Conservation (phyloP, 2,329 filamentous ascomycete genomes). For the Aspergillus sp. region DNA sequence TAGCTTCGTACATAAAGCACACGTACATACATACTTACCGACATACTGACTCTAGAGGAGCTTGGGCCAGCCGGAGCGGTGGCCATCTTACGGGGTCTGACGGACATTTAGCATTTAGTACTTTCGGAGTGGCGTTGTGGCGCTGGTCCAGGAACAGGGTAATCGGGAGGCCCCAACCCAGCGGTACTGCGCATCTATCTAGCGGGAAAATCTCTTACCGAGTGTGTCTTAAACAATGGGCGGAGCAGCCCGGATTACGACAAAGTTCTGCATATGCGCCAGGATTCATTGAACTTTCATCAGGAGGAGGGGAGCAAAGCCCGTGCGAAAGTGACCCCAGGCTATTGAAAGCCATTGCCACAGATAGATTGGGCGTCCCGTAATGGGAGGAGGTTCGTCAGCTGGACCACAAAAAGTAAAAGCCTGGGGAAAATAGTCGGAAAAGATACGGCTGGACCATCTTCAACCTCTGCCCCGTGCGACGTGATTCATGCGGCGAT, state of each 20-base stretch:
- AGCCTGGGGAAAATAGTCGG: not conserved
- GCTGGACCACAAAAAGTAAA: not conserved
- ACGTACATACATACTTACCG: not conserved
- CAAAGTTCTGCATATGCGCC: not conserved
- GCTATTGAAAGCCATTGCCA: not conserved
- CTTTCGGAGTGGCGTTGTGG: not conserved
- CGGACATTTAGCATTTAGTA: not conserved
- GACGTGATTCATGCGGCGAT: not conserved
- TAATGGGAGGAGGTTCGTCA: not conserved
- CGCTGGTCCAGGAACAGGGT: constrained; percentile 1
- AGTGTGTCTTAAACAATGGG: not conserved
- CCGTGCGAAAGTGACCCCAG: not conserved
- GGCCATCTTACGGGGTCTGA: not conserved
- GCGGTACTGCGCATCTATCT: not conserved
- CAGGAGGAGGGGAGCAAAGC: not conserved
- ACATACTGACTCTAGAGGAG: not conserved
- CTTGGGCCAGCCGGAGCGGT: not conserved
- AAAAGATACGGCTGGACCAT: not conserved
- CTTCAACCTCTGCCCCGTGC: not conserved
- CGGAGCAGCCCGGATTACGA: not conserved
- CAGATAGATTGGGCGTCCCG: not conserved
- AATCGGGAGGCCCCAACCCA: not conserved
- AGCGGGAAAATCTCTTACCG: not conserved
- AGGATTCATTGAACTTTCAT: not conserved
- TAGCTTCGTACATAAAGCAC: not conserved